Evolutionary conservation across 1,284 basidiomycete genomes (phyloP).

Genomic region (Chondrostereum purpureum): DNA sequence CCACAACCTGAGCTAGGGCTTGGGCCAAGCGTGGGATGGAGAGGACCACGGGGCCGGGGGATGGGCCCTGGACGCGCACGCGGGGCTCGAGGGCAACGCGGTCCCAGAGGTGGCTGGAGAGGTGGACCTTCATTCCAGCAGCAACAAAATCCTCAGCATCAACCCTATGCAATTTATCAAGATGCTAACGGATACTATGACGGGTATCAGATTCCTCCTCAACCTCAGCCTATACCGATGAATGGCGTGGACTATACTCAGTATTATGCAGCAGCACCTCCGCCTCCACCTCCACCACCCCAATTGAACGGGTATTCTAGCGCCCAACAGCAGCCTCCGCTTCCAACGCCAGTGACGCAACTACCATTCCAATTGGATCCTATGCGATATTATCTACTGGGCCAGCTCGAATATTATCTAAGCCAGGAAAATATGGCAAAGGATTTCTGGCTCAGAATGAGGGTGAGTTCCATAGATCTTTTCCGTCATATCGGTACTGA

Average conservation of each 20-base stretch:
- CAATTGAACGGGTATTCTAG: background rate
- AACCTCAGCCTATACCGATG: background rate
- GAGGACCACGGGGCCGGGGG: background rate
- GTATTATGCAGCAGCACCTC: background rate
- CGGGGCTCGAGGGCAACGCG: background rate
- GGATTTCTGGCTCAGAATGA: constrained; percentile 75
- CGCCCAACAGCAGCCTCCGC: constrained; percentile 22
- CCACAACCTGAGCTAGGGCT: background rate
- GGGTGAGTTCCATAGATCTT: constrained; percentile 39
- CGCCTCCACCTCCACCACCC: background rate
- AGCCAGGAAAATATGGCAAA: constrained; percentile 80
- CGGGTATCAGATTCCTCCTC: background rate
- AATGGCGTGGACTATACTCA: background rate
- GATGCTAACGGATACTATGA: background rate
- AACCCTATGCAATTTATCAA: background rate
- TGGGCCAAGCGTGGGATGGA: background rate
- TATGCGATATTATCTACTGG: constrained; percentile 61
- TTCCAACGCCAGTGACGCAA: constrained; percentile 54
- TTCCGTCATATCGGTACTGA: constrained; percentile 3
- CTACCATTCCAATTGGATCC: constrained; percentile 58
- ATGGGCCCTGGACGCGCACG: background rate
- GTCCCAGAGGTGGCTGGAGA: background rate
- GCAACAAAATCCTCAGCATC: background rate
- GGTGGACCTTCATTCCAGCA: background rate
- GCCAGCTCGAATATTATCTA: constrained; percentile 86